These are phyloP conservation scores for Hymenoscyphus linearis DNA, from an alignment of 2,329 filamentous ascomycete species.

Conservation along the genomic window DNA sequence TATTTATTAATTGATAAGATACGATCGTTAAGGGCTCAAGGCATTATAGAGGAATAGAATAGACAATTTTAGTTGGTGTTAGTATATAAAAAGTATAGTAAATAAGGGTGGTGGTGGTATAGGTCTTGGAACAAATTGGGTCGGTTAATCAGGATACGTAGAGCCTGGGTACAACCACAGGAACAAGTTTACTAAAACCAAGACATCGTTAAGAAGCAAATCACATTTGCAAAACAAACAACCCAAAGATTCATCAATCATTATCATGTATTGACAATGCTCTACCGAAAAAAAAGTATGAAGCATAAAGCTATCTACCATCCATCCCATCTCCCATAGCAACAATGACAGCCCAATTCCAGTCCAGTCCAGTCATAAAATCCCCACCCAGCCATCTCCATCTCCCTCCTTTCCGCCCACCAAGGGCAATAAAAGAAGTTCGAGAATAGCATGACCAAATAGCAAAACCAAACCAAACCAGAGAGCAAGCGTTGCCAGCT, in stretches of 20 bases:
- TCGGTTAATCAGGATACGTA: too few relatives aligned
- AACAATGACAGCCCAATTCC: neutral
- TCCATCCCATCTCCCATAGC: neutral
- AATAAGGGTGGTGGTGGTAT: too few relatives aligned
- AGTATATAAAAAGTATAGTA: too few relatives aligned
- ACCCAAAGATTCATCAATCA: conserved; percentile 2
- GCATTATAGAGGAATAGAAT: too few relatives aligned
- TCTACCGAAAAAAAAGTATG: neutral
- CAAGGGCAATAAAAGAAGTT: neutral
- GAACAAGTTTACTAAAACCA: too few relatives aligned
- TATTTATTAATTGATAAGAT: too few relatives aligned
- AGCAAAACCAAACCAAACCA: neutral
- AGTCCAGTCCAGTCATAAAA: neutral
- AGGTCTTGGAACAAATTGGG: too few relatives aligned
- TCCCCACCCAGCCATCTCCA: neutral
- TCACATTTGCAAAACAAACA: too few relatives aligned
- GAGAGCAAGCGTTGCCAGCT: neutral
- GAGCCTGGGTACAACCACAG: too few relatives aligned
- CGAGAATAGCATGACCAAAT: neutral
- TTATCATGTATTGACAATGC: conserved; percentile 5
- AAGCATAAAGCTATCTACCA: neutral
- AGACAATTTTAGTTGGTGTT: too few relatives aligned
- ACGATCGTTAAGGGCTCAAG: too few relatives aligned
- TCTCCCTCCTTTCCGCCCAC: neutral
- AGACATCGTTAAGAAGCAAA: too few relatives aligned